Percentiles rank a stretch among this genome's conserved stretches.
phyloP scores from a whole-genome alignment of 176 grass and related monocot genomes.

The Aegilops umbellulata region DNA sequence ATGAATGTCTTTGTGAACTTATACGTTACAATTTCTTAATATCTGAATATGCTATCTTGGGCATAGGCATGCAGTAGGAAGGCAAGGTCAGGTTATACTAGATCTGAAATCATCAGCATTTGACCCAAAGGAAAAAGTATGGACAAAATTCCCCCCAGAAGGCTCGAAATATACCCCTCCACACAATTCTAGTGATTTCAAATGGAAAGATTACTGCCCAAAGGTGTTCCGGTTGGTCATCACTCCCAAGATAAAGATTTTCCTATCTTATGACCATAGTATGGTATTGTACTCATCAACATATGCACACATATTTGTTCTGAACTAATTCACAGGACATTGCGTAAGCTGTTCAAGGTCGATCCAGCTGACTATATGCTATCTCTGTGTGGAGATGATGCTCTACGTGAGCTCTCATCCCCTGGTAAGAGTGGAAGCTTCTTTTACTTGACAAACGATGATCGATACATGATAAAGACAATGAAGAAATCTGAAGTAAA shows the following conservation, averaged over 20 bases:
- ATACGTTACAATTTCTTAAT: constrained; percentile 15
- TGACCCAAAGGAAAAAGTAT: constrained; percentile 87
- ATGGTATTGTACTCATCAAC: neutral
- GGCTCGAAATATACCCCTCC: constrained; percentile 89
- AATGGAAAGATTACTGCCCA: constrained; percentile 99
- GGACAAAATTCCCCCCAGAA: constrained; percentile 98
- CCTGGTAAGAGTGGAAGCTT: constrained; percentile 96
- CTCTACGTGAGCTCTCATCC: constrained; percentile 83
- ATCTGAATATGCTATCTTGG: constrained; percentile 25
- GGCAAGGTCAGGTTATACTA: constrained; percentile 56
- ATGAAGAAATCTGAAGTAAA: constrained; percentile 97
- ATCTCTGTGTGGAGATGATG: constrained; percentile 84
- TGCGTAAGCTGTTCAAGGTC: constrained; percentile 88
- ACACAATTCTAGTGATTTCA: constrained; percentile 89
- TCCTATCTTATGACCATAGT: constrained; percentile 22
- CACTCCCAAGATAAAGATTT: constrained; percentile 28
- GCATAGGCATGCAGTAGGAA: constrained; percentile 88
- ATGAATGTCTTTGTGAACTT: constrained; percentile 3
- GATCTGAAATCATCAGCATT: constrained; percentile 92
- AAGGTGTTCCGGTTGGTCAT: constrained; percentile 86
- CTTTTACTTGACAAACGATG: constrained; percentile 90
- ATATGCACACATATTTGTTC: constrained; percentile 24
- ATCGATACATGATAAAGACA: constrained; percentile 92
- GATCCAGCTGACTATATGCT: constrained; percentile 95
- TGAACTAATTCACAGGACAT: constrained; percentile 48